Evolutionary conservation across 306 rosid species (phyloP), one percentile per base, ranked within the genome.

Genomic region (Macrotyloma uniflorum): DNA sequence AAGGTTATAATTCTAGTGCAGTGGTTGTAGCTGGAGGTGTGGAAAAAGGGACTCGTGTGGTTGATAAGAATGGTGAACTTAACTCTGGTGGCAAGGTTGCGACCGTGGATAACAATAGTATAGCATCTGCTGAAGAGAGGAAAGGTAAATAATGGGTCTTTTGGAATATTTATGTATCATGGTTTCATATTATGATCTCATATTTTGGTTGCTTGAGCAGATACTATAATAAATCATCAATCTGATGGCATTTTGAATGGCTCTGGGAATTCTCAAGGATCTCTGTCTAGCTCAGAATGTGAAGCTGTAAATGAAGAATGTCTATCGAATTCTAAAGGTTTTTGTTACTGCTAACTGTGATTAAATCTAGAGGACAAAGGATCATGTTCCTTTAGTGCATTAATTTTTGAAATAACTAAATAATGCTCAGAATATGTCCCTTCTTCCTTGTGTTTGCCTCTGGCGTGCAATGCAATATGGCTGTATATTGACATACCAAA

Each of bases 241-340:
- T 74, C 74, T 70, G 89, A 88, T 84, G 65, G 82, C 70, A 74
- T 32, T 80, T 73, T 53, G 15, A 89, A 89, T 78, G 77, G 70
- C 74, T 69, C 80, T 43, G 95, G 67, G 61, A 82, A 23, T 83
- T 84, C 79, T 24, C 86, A 76, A 59, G 91, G 77, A 77, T 84
- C 70, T 54, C 69, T 88, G 83, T 66, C 86, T 40, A 83, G 63
- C 59, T 78, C 77, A 30, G 87, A 86, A 61, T 70, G 89, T 74
- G 88, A 87, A 79, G 81, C 46, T 19, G 79, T 59, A 70, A 90
- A 90, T 87, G 91, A 83, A 43, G 89, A 84, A 62, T 77, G 79
- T 53, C 62, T 70, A 58, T 83, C 97, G 63, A 87, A 74, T 67
- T 75, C 83, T 40, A 82, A 81, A 80, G 93, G 97, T 91, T 83